Conservation (phyloP, 352 stramenopile species). For the Pythium oligandrum region DNA sequence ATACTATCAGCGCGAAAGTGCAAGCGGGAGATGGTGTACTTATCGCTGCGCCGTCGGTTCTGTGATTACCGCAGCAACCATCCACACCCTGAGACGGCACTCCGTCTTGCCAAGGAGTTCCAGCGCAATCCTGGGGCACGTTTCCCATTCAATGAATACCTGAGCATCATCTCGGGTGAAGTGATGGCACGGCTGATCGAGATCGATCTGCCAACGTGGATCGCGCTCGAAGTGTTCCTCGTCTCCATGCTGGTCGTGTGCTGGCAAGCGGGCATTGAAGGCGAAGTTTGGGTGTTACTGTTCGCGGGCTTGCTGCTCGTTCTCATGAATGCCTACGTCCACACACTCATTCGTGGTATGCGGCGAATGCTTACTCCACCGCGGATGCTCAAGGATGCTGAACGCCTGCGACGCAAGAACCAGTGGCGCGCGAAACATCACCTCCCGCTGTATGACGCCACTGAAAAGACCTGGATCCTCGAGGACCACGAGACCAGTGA, state of each 20-base stretch:
- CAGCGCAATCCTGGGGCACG: constrained; percentile 43
- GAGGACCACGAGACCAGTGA: constrained; percentile 21
- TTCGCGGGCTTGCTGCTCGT: constrained; percentile 33
- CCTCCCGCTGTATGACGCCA: constrained; percentile 23
- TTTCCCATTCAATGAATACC: constrained; percentile 79
- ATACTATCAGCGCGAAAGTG: constrained; percentile 26
- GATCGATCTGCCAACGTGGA: constrained; percentile 67
- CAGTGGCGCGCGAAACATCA: constrained; percentile 47
- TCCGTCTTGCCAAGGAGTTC: constrained; percentile 52
- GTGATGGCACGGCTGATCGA: constrained; percentile 68
- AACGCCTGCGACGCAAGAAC: constrained; percentile 48
- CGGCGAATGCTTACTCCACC: constrained; percentile 41
- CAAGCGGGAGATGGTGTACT: constrained; percentile 57
- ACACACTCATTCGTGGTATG: constrained; percentile 46
- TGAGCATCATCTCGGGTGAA: constrained; percentile 71
- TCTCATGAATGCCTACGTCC: constrained; percentile 42
- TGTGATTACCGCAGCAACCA: constrained; percentile 73
- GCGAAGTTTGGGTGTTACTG: constrained; percentile 43
- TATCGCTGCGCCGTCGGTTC: constrained; percentile 57
- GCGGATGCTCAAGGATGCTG: constrained; percentile 46
- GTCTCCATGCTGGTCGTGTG: constrained; percentile 41
- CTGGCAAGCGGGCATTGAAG: constrained; percentile 26
- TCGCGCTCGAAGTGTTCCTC: constrained; percentile 51
- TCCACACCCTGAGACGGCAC: constrained; percentile 33
- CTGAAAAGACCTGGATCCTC: constrained; percentile 46